Evolutionary conservation across 2,329 filamentous ascomycete species (phyloP), one percentile per base, ranked within the genome.

Genomic region (Tolypocladium capitatum): DNA sequence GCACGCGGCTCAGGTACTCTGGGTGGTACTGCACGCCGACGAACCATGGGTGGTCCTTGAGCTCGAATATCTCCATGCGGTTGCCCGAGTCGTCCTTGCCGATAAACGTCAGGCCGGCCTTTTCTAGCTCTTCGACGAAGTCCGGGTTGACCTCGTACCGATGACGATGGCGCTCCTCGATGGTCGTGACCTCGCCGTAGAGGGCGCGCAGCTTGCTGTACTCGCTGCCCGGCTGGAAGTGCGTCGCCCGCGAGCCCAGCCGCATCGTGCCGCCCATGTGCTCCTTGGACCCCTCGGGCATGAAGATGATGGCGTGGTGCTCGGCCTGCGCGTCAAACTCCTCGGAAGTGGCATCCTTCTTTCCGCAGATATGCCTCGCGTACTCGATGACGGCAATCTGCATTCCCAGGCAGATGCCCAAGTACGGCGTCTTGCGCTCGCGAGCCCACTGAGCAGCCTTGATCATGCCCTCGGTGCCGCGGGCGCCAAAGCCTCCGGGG

Each of bases 351-450:
- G 76, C 78, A 10, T 69, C 61, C 32, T 69, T 57, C 52, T 89
- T 73, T 28, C 77, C 78, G 66, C 81, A 85, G 1, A 91, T 71
- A 54, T 87, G 81, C 38, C 89, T 81, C 2, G 89, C 88, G 56
- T 81, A 87, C 65, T 97, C 90, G 55, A 96, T 84, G 43, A 95
- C 88, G 20, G 91, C 89, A 43, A 95, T 77, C 64, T 97, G 92
- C 82, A 95, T 88, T 49, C 89, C 89, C 21, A 96, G 72, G 63
- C 91, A 96, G 53, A 97, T 84, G 50, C 92, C 92, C 1, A 97
- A 75, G 68, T 84, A 96, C 1, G 89, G 89, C 4, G 78, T 78
- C 52, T 84, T 82, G 57, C 88, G 82, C 55, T 84, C 83, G 48
- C 92, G 82, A 2, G 91, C 90, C 83, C 86, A 96, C 53, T 82